A percentile compares a stretch with the other conserved stretches of the same genome.
Conservation (phyloP, 1,284 basidiomycete genomes). For the Puccinia horiana region DNA sequence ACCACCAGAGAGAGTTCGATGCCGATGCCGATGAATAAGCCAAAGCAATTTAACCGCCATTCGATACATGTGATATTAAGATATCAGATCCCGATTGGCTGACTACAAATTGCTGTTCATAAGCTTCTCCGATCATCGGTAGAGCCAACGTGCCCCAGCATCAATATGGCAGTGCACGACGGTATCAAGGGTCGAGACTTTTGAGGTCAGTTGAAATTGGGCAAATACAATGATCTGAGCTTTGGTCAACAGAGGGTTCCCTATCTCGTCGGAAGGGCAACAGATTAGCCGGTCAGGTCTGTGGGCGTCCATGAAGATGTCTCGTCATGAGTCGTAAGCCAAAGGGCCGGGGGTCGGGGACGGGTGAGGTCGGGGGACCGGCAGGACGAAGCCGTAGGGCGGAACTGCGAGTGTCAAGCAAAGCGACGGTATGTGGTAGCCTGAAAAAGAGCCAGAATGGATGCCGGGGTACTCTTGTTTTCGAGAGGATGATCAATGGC, state of each 20-base stretch:
- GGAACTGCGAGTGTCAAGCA: too few relatives aligned
- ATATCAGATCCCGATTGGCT: background rate
- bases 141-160: background rate
- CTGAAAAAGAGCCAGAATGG: too few relatives aligned
- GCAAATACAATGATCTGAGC: background rate
- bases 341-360: too few relatives aligned
- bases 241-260: background rate
- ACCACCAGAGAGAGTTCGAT: background rate
- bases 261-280: too few relatives aligned
- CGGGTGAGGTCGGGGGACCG: too few relatives aligned
- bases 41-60: background rate
- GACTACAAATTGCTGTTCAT: background rate
- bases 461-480: too few relatives aligned
- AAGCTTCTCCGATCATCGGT: background rate
- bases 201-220: background rate
- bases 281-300: background rate
- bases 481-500: too few relatives aligned
- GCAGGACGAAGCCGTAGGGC: too few relatives aligned
- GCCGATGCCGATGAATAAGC: background rate
- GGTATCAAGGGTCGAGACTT: background rate
- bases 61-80: background rate
- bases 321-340: too few relatives aligned
- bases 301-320: too few relatives aligned
- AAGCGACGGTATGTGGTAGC: too few relatives aligned
- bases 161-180: background rate